Percentiles rank a stretch among this genome's conserved stretches.
phyloP scores from a whole-genome alignment of 148 eudicot genomes.

The Selenicereus undatus region DNA sequence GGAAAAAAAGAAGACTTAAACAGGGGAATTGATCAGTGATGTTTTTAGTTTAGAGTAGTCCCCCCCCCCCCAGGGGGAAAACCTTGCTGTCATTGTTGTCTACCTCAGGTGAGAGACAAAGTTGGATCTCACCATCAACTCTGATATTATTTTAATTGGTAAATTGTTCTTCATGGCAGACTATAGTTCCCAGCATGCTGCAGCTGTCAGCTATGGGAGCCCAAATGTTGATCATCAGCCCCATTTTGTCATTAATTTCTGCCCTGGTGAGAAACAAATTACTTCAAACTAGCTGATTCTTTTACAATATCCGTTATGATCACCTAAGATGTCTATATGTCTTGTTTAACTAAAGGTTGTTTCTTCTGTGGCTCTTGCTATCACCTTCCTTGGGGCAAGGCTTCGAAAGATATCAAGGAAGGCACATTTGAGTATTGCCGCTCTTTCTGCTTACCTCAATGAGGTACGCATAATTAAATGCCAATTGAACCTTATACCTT shows the following conservation, averaged over 20 bases:
- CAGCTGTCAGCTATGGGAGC: slow-evolving; percentile 85
- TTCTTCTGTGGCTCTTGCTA: slow-evolving; percentile 62
- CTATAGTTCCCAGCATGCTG: slow-evolving; percentile 71
- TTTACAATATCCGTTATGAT: not conserved
- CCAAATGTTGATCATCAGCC: slow-evolving; percentile 84
- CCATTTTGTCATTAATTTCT: slow-evolving; percentile 57
- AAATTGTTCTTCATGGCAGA: slow-evolving; percentile 39
- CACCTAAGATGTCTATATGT: slow-evolving; percentile 13
- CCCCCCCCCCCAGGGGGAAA: not conserved
- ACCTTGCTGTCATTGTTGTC: not conserved
- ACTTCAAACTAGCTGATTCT: not conserved
- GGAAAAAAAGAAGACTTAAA: not conserved
- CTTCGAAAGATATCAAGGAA: slow-evolving; percentile 70
- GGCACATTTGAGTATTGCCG: slow-evolving; percentile 72
- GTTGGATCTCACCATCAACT: not conserved
- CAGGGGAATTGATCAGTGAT: not conserved
- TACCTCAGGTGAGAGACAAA: not conserved
- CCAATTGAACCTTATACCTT: not conserved
- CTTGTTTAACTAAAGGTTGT: slow-evolving; percentile 51
- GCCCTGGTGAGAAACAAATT: slow-evolving; percentile 59
- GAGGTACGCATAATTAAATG: slow-evolving; percentile 47
- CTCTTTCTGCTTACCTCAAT: slow-evolving; percentile 81
- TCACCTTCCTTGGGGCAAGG: slow-evolving; percentile 68
- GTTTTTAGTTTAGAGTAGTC: not conserved
- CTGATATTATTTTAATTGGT: not conserved